phyloP scores from a whole-genome alignment of 495 filamentous ascomycete genomes.

The Talaromyces liani region DNA sequence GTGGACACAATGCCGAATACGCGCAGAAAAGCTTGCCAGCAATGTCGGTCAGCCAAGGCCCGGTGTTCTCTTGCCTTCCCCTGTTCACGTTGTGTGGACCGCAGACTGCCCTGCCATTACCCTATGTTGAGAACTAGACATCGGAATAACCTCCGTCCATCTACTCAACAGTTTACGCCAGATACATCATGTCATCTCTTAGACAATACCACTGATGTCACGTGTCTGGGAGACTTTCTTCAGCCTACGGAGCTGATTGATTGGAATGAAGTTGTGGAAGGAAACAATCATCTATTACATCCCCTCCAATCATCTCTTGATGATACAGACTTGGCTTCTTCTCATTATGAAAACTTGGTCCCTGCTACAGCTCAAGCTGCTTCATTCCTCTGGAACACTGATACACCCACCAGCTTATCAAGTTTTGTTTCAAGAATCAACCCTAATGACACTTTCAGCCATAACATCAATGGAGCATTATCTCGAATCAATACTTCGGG shows the following conservation, averaged over 20 bases:
- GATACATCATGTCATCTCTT: not conserved
- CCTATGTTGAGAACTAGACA: not conserved
- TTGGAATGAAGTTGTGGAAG: not conserved
- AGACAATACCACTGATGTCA: not conserved
- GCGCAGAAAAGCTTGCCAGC: not conserved
- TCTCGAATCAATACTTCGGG: not conserved
- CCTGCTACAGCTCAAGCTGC: not conserved
- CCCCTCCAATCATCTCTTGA: not conserved
- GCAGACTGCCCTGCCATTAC: not conserved
- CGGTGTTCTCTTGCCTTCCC: not conserved
- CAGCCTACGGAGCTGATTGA: not conserved
- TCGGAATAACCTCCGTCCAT: not conserved
- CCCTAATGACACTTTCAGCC: not conserved
- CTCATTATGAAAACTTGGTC: not conserved
- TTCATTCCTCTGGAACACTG: not conserved
- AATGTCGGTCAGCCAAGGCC: not conserved
- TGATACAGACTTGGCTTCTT: not conserved
- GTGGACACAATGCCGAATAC: not conserved
- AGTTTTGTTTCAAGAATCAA: not conserved
- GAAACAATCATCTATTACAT: not conserved
- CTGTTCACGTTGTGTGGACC: not conserved
- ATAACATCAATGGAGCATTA: not conserved
- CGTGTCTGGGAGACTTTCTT: not conserved
- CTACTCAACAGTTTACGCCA: not conserved
- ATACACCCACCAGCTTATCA: not conserved